phyloP scores from a whole-genome alignment of 108 stramenopile species.

The Cylindrotheca fusiformis region DNA sequence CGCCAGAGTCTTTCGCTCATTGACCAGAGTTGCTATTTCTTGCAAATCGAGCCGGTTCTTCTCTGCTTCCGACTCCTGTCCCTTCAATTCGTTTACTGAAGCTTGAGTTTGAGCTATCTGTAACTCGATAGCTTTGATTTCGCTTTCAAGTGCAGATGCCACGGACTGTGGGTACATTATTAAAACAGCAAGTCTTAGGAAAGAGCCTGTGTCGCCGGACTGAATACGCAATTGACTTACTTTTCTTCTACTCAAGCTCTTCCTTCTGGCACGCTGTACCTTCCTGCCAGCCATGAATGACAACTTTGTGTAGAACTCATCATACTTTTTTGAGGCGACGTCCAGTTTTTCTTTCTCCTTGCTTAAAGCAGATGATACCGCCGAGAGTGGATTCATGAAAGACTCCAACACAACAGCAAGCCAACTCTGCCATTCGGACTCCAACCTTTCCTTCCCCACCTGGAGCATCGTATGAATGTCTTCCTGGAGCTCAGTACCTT shows the following conservation, averaged over 20 bases:
- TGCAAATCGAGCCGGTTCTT: neutral
- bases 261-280: conserved; percentile 11
- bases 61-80: neutral
- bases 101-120: neutral
- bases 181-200: neutral
- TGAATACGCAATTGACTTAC: conserved; percentile 16
- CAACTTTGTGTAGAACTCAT: conserved; percentile 1
- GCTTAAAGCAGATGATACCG: conserved; percentile 1
- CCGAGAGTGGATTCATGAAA: conserved; percentile 13
- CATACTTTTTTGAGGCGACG: neutral
- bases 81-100: neutral
- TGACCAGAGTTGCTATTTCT: no score
- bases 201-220: neutral
- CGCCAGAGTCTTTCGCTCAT: neutral
- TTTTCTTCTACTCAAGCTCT: conserved; percentile 20
- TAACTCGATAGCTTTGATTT: conserved; percentile 1
- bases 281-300: conserved; percentile 7
- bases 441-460: conserved; percentile 18
- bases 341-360: neutral
- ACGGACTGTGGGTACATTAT: neutral
- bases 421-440: conserved; percentile 48
- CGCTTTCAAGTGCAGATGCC: neutral
- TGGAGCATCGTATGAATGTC: conserved; percentile 10
- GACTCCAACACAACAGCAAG: conserved; percentile 36
- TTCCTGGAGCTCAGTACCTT: neutral